Percentiles rank a stretch among this genome's conserved stretches.
phyloP scores from a whole-genome alignment of 139 green algal genomes.

The Closterium sp. region DNA sequence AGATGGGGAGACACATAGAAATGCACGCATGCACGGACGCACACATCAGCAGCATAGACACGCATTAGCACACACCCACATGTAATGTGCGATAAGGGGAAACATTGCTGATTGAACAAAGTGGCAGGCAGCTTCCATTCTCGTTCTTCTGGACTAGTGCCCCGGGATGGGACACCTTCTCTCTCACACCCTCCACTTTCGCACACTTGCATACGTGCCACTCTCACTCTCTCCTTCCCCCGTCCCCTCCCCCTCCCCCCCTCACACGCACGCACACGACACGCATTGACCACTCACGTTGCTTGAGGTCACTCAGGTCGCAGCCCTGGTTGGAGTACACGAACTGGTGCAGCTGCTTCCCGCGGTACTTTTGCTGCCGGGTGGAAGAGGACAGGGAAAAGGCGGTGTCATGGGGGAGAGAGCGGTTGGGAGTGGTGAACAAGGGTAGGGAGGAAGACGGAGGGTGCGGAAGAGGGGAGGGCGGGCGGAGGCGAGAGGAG shows the following conservation, averaged over 20 bases:
- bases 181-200: too few relatives aligned
- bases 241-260: too few relatives aligned
- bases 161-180: too few relatives aligned
- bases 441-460: neutral
- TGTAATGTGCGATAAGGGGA: neutral
- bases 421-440: neutral
- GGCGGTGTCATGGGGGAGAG: neutral
- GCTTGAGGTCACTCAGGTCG: conserved; percentile 20
- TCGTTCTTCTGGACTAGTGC: too few relatives aligned
- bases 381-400: neutral
- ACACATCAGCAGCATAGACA: neutral
- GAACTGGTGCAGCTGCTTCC: conserved; percentile 48
- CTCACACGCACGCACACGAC: too few relatives aligned
- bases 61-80: neutral
- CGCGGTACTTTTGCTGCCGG: conserved; percentile 50
- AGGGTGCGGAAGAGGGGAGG: neutral
- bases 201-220: too few relatives aligned
- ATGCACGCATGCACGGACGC: neutral
- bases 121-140: neutral
- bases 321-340: conserved; percentile 37
- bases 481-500: neutral
- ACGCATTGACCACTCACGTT: conserved; percentile 8
- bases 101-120: neutral
- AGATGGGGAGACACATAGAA: neutral
- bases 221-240: too few relatives aligned